Conservation (phyloP, 2,329 filamentous ascomycete genomes). For the Graphilbum sp. region DNA sequence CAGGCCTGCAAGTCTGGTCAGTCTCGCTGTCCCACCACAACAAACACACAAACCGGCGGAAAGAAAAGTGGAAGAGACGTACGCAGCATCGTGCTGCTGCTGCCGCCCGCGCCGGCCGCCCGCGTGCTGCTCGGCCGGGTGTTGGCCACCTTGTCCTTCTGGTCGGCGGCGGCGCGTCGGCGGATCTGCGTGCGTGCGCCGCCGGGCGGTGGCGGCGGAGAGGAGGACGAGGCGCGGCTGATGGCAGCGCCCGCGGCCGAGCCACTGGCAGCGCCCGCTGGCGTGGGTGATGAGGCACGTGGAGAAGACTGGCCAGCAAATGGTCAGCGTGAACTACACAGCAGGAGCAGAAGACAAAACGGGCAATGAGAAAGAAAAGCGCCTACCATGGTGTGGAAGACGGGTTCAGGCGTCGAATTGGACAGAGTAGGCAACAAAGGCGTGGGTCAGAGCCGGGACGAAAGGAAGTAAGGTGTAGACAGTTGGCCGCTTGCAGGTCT, state of each 20-base stretch:
- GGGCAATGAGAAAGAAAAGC: too few species aligned
- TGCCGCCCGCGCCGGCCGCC: conserved; percentile 85
- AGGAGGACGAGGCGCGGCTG: conserved; percentile 63
- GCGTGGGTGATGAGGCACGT: conserved; percentile 35
- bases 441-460: neutral
- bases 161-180: conserved; percentile 85
- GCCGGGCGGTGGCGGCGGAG: conserved; percentile 75
- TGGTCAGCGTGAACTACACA: too few species aligned
- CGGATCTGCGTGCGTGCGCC: conserved; percentile 91
- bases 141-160: conserved; percentile 96
- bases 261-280: conserved; percentile 33
- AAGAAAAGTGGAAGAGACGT: too few species aligned
- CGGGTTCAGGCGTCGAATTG: too few species aligned
- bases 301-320: conserved; percentile 33
- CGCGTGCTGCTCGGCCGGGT: conserved; percentile 81
- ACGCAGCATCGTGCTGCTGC: conserved; percentile 97
- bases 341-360: too few species aligned
- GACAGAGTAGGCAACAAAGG: too few species aligned
- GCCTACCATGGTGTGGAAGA: neutral
- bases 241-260: conserved; percentile 51
- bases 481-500: neutral
- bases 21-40: neutral
- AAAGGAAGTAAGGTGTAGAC: neutral
- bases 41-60: neutral
- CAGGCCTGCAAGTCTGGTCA: conserved; percentile 40